phyloP scores from a whole-genome alignment of 345 rosid genomes.

The Raphanus raphanistrum region DNA sequence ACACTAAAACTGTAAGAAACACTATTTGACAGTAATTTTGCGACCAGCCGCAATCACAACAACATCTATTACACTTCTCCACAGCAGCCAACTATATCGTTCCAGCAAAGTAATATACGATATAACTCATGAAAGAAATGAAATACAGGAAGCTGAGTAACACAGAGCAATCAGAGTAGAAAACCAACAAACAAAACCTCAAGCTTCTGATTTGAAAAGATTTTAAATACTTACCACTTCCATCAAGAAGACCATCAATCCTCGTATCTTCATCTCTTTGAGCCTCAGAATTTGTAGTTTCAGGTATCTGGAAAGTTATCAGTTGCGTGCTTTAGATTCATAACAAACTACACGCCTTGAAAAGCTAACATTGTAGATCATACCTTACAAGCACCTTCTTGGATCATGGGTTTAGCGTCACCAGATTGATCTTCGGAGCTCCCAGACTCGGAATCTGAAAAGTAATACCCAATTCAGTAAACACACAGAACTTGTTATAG shows the following conservation, averaged over 20 bases:
- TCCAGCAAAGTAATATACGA: neutral
- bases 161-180: neutral
- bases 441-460: slow-evolving; percentile 61
- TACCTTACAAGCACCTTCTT: slow-evolving; percentile 49
- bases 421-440: slow-evolving; percentile 60
- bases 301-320: slow-evolving; percentile 43
- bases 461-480: slow-evolving; percentile 14
- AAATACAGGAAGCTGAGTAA: neutral
- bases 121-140: neutral
- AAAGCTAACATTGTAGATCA: slow-evolving; percentile 26
- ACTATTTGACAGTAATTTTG: slow-evolving; percentile 6
- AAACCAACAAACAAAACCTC: neutral
- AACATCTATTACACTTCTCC: slow-evolving; percentile 13
- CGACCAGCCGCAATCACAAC: neutral
- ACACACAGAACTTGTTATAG: slow-evolving; percentile 1
- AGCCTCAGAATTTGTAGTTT: slow-evolving; percentile 44
- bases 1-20: slow-evolving; percentile 12
- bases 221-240: slow-evolving; percentile 56
- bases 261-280: slow-evolving; percentile 49
- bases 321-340: slow-evolving; percentile 15
- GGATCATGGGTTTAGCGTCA: slow-evolving; percentile 49
- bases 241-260: slow-evolving; percentile 42
- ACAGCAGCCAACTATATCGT: slow-evolving; percentile 6
- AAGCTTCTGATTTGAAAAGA: neutral
- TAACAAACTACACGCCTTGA: neutral